phyloP scores from a whole-genome alignment of 345 rosid genomes.

The Aegle marmelos region DNA sequence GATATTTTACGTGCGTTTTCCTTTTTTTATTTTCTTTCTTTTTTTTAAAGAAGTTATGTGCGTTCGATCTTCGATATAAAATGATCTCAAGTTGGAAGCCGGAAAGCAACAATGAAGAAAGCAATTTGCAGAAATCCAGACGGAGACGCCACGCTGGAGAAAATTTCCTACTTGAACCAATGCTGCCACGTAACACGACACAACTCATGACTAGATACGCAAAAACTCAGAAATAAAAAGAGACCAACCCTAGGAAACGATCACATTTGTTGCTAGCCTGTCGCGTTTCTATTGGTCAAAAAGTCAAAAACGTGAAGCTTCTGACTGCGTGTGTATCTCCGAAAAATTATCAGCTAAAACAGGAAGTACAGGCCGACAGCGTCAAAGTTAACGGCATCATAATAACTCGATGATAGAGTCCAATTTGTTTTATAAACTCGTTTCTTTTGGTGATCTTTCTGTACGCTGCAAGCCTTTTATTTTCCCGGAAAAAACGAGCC shows the following conservation, averaged over 20 bases:
- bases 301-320: background rate
- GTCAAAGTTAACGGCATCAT: background rate
- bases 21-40: no score
- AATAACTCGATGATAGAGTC: background rate
- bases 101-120: background rate
- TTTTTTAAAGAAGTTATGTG: no score
- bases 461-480: background rate
- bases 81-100: background rate
- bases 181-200: constrained; percentile 3
- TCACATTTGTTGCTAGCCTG: background rate
- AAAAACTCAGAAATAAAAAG: background rate
- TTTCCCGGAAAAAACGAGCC: background rate
- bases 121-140: background rate
- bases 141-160: background rate
- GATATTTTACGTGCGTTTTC: no score
- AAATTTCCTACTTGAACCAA: background rate
- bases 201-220: background rate
- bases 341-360: background rate
- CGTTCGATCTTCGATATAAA: background rate
- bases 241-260: background rate
- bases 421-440: background rate
- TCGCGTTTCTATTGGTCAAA: background rate
- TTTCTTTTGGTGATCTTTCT: background rate
- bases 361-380: background rate
- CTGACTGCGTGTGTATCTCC: background rate